Evolutionary conservation across 23 red algal species (phyloP).

Genomic region (Rhodosorus marinus): DNA sequence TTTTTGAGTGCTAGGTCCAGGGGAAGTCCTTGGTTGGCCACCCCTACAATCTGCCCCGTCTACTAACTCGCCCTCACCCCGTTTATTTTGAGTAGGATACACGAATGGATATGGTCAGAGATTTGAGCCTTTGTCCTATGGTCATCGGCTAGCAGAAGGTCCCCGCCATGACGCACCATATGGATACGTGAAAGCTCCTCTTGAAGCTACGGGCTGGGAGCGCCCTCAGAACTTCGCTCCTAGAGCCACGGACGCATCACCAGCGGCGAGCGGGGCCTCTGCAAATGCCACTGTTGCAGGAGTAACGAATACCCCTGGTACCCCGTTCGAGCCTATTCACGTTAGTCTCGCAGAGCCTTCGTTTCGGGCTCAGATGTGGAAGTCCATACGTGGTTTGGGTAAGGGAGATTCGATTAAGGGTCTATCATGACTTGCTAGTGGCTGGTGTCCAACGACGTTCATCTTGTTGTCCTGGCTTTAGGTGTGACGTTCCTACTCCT

Average conservation of each 20-base stretch:
- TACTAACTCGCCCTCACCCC: no score
- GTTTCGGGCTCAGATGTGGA: conserved; percentile 64
- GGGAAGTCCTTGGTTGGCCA: not conserved
- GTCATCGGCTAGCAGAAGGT: not conserved
- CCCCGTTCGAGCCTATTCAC: conserved; percentile 37
- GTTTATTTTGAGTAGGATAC: not conserved
- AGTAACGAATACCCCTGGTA: conserved; percentile 1
- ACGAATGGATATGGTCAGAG: not conserved
- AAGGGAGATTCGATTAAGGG: no score
- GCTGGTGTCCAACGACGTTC: no score
- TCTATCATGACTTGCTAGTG: no score
- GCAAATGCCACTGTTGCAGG: not conserved
- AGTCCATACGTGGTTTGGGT: conserved; percentile 48
- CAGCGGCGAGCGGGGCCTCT: not conserved
- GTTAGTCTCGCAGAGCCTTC: conserved; percentile 87
- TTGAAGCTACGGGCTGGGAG: not conserved
- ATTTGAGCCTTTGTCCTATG: not conserved
- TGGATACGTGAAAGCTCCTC: not conserved
- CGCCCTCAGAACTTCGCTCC: not conserved
- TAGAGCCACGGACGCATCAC: not conserved
- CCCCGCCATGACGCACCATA: not conserved
- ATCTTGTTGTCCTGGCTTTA: no score
- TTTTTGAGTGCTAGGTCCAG: not conserved
- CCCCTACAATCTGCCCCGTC: no score
- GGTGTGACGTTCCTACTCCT: conserved; percentile 77